Base-by-base conservation (phyloP, 2,329 filamentous ascomycete genomes). In the Amylocarpus encephaloides region DNA sequence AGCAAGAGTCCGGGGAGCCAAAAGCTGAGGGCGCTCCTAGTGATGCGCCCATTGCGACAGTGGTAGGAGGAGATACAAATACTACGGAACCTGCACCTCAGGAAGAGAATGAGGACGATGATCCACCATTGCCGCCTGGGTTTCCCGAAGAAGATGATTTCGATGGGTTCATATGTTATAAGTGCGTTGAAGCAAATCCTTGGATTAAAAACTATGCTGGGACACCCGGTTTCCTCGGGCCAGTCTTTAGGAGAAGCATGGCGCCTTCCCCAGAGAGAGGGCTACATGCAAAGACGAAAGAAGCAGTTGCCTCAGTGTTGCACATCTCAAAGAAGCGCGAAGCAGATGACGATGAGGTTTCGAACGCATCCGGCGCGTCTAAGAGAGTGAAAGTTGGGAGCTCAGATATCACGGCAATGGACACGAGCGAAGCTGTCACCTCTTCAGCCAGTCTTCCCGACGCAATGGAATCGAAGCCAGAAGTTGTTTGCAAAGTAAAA, bases 191-290 rank as follows among this genome's bases (percentile, higher is more conserved):
- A 36, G 81, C 89, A 1, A 81, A 90, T 60, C 88, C 90, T 0
- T 98, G 93, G 93, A 85, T 97, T 67, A 94, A 92, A 71, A 75
- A 76, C 56, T 97, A 97, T 65, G 90, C 88, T 5, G 85, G 86
- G 1, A 80, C 86, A 0, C 65, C 80, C 0, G 90, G 91, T 0
- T 97, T 98, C 62, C 73, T 97, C 0, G 74, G 80, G 0, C 78
- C 91, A 0, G 78, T 96, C 0, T 84, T 82, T 52, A 66, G 70
- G 50, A 65, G 66, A 52, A 67, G 63, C 48, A 52, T 55, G 12
- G 59, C 63, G 43, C 62, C 62, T 7, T 64, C 63, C 18, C 59
- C 61, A 32, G 53, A 63, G 48, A 39, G 61, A 58, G 66, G 67
- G 30, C 13, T 60, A 13, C 45, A 58, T 16, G 50, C 43, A 48